Evolutionary conservation across 2,329 filamentous ascomycete genomes (phyloP).

Genomic region (Pyrenochaeta sp.): DNA sequence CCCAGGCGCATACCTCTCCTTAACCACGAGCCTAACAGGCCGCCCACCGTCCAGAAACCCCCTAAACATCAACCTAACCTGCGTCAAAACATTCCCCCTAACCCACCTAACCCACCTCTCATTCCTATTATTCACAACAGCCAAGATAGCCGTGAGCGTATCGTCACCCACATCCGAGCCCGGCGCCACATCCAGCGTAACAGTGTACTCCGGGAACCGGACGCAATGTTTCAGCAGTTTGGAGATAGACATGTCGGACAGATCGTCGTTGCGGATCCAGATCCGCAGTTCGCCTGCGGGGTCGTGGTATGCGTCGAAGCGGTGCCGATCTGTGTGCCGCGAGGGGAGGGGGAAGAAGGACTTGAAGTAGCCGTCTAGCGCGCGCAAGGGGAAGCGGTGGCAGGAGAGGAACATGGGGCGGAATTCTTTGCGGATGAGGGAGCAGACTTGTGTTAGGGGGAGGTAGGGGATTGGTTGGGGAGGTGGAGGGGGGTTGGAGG

Average conservation of each 20-base stretch:
- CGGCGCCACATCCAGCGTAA: not conserved
- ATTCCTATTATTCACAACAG: not conserved
- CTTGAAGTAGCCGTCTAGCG: constrained; percentile 27
- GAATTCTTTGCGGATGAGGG: constrained; percentile 36
- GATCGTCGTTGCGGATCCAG: not conserved
- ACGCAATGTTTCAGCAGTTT: constrained; percentile 24
- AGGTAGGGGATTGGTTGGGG: constrained; percentile 25
- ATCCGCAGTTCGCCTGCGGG: constrained; percentile 14
- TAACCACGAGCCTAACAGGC: constrained; percentile 19
- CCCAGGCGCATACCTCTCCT: constrained; percentile 19
- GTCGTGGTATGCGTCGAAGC: constrained; percentile 11
- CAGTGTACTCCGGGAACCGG: not conserved
- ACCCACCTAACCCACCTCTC: constrained; percentile 23
- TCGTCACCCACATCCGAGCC: not conserved
- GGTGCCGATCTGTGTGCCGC: not conserved
- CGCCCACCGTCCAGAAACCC: not conserved
- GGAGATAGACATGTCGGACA: constrained; percentile 1
- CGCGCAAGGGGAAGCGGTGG: constrained; percentile 27
- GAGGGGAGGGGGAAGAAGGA: constrained; percentile 23
- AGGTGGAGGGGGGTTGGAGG: not conserved
- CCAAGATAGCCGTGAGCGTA: not conserved
- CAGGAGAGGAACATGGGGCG: constrained; percentile 33
- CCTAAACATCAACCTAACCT: constrained; percentile 13
- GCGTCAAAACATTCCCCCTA: constrained; percentile 12
- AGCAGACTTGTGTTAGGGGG: constrained; percentile 30